Evolutionary conservation across 1,284 basidiomycete genomes (phyloP).

Genomic region (Dichomitus squalens): DNA sequence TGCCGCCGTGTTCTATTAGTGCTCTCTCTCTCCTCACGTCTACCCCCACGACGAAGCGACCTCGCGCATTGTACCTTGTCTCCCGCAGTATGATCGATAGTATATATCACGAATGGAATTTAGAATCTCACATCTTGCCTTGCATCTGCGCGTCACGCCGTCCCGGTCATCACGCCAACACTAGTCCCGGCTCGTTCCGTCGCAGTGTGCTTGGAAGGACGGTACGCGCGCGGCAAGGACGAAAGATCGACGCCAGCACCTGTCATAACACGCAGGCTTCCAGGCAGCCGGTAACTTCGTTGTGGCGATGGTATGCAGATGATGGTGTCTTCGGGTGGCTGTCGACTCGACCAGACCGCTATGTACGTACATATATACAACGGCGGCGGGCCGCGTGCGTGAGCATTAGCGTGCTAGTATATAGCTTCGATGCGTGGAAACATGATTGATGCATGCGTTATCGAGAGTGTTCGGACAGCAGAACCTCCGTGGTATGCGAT

Average conservation of each 20-base stretch:
- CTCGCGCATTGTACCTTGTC: constrained; percentile 27
- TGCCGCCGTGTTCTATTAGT: constrained; percentile 29
- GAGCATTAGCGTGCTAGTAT: constrained; percentile 26
- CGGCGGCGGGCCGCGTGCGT: constrained; percentile 12
- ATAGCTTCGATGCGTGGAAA: constrained; percentile 13
- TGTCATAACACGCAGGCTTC: not conserved
- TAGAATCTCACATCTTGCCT: not conserved
- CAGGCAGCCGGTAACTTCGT: not conserved
- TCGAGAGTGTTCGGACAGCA: constrained; percentile 7
- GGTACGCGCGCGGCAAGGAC: no score
- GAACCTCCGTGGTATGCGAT: constrained; percentile 9
- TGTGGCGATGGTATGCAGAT: not conserved
- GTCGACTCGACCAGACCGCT: constrained; percentile 9
- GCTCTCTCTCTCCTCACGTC: constrained; percentile 15
- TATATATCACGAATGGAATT: constrained; percentile 21
- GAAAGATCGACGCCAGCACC: not conserved
- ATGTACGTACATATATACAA: constrained; percentile 29
- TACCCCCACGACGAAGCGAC: constrained; percentile 1
- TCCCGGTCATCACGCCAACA: no score
- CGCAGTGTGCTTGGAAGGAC: no score
- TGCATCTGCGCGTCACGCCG: not conserved
- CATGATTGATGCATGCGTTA: constrained; percentile 16
- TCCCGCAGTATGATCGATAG: constrained; percentile 15
- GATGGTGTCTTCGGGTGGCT: not conserved
- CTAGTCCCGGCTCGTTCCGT: no score